Base-by-base conservation (phyloP, 2,329 filamentous ascomycete genomes). In the Rugonectria rugulosa region DNA sequence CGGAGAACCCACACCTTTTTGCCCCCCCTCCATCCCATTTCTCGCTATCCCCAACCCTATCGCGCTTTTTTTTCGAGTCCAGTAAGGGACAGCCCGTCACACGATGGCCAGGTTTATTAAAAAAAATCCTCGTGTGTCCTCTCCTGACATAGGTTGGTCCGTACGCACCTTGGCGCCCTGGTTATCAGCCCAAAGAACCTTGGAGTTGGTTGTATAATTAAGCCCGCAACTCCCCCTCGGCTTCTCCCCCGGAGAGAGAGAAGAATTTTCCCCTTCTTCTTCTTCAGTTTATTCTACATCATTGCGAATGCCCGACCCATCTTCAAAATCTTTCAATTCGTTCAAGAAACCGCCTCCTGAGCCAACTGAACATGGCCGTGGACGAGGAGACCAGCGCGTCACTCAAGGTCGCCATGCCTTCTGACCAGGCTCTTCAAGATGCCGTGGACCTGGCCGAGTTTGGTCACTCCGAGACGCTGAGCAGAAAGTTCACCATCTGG, bases 401-500 rank as follows among this genome's bases (percentile, higher is more conserved):
- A 53, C 64, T 65, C 23, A 66, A 66, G 59, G 56, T 54, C 45
- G 19, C 48, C 17, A 59, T 64, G 43, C 57, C 56, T 4, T 48
- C 63, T 26, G 64, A 67, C 56, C 68, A 72, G 55, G 68, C 66
- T 27, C 57, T 65, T 11, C 69, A 68, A 44, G 76, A 78, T 64
- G 74, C 71, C 11, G 66, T 67, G 23, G 75, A 77, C 50, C 74
- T 78, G 20, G 76, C 76, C 23, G 68, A 68, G 31, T 65, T 78
- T 12, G 76, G 76, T 57, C 76, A 78, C 59, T 67, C 65, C 37
- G 72, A 78, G 66, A 63, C 63, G 14, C 71, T 78, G 34, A 62
- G 68, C 3, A 74, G 76, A 56, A 78, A 84, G 61, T 85, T 86
- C 65, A 76, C 75, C 65, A 68, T 79, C 6, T 79, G 77, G 78